Evolutionary conservation across 73 alveolate genomes (phyloP), one percentile per base, ranked within the genome.

Genomic region (Paraurostyla sp.): DNA sequence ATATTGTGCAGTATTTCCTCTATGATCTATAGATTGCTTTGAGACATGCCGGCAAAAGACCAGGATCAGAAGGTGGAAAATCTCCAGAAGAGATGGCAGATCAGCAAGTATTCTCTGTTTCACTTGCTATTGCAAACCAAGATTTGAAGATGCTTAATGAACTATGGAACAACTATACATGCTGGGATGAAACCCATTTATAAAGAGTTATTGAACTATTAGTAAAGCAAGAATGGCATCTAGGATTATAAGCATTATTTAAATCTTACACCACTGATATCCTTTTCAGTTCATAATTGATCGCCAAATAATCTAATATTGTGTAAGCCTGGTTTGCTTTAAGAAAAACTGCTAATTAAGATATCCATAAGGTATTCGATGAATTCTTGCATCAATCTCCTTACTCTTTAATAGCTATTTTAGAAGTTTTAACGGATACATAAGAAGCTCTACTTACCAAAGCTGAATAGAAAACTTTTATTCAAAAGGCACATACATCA

Each of bases 51-150:
- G 46, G 76, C 6, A 27, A 54, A 35, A 41, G 52, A 22, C 89
- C 86, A 3, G 71, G 59, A 6, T 18, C 33, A 2, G 86, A 73
- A 29, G 52, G 35, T n/a, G 56, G 50, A 27, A 33, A 33, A 32
- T 13, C 11, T 27, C 22, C 57, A n/a, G 86, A 43, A 6, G 86
- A 73, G 32, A 41, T 43, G 48, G 71, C 68, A 46, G 86, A 30
- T n/a, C 6, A 29, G 36, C 23, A 49, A 48, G 65, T 35, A 0
- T 73, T 16, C 71, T 6, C 50, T 45, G 18, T 73, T 42, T 18
- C 46, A 50, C 3, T 73, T 25, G 69, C 86, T 2, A 73, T 73
- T 6, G 86, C 86, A 2, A 73, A 73, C 49, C 42, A 73, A 49
- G 86, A 73, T 46, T n/a, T 43, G 6, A 43, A 43, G 52, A 73